Conservation (phyloP, 2,329 filamentous ascomycete species). For the Parasarocladium wereldwijsianum region DNA sequence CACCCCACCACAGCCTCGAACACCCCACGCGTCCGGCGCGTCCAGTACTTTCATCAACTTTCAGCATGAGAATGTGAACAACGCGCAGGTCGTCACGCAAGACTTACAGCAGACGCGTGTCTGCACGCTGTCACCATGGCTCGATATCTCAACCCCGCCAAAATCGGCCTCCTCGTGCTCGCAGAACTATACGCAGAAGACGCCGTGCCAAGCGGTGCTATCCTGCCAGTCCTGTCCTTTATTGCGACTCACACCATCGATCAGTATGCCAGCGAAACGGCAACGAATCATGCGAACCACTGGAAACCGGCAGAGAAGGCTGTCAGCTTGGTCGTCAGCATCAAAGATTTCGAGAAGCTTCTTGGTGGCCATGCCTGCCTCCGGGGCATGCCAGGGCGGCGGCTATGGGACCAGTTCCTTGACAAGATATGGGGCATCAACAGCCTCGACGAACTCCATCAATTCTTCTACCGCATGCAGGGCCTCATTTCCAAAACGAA, state of each 20-base stretch:
- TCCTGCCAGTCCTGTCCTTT: conserved; percentile 65
- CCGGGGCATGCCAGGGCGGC: conserved; percentile 53
- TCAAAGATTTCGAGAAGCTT: conserved; percentile 45
- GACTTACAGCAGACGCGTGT: no score
- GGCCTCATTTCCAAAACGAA: conserved; percentile 45
- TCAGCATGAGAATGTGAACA: no score
- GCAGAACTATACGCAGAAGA: conserved; percentile 69
- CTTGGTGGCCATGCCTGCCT: conserved; percentile 35
- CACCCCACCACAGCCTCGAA: no score
- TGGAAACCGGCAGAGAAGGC: conserved; percentile 35
- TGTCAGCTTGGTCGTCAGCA: conserved; percentile 36
- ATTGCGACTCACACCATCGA: conserved; percentile 56
- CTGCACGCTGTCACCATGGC: conserved; percentile 43
- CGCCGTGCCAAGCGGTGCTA: conserved; percentile 52
- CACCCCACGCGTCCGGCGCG: no score
- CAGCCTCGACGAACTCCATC: conserved; percentile 65
- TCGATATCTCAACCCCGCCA: conserved; percentile 77
- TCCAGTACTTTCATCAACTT: no score
- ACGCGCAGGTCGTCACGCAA: no score
- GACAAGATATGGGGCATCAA: conserved; percentile 71
- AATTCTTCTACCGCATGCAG: conserved; percentile 52
- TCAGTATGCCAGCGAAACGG: conserved; percentile 9
- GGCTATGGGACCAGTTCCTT: conserved; percentile 80
- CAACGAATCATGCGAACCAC: conserved; percentile 1
- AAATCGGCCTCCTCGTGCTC: conserved; percentile 68